Evolutionary conservation across 345 rosid species (phyloP).

Genomic region (Microcos paniculata): DNA sequence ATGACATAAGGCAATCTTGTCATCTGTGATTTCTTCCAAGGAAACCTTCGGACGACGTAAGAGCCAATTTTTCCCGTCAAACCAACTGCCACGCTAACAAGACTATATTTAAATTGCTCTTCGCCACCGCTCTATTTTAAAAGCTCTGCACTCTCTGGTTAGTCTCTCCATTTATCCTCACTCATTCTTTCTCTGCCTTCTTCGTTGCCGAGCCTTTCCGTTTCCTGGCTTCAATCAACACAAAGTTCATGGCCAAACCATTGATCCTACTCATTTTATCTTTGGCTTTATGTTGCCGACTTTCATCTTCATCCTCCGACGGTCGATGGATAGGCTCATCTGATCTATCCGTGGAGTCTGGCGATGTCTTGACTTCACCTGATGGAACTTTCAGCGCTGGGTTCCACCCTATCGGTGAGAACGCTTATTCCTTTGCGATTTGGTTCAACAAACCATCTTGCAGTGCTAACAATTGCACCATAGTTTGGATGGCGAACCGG

Average conservation of each 20-base stretch:
- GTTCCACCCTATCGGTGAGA: constrained; percentile 5
- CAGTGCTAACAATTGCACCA: neutral
- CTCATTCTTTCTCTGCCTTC: neutral
- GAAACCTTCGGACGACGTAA: neutral
- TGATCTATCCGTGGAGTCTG: neutral
- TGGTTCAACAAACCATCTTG: constrained; percentile 27
- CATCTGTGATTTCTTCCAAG: neutral
- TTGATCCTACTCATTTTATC: neutral
- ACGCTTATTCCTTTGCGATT: constrained; percentile 21
- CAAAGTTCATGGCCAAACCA: neutral
- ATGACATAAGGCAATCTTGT: neutral
- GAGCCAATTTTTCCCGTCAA: neutral
- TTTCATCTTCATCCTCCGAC: neutral
- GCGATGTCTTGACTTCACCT: constrained; percentile 10
- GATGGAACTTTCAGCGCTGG: constrained; percentile 15
- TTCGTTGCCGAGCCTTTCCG: neutral
- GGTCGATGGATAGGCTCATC: constrained; percentile 3
- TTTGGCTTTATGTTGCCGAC: neutral
- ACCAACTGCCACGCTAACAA: neutral
- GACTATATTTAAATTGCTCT: neutral
- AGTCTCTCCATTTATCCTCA: neutral
- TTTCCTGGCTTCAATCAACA: neutral
- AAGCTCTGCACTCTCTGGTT: neutral
- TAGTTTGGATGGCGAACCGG: constrained; percentile 36
- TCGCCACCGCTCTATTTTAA: neutral